Evolutionary conservation across 768 basidiomycete genomes (phyloP), one percentile per base, ranked within the genome.

Genomic region (Crassisporium funariophilum): DNA sequence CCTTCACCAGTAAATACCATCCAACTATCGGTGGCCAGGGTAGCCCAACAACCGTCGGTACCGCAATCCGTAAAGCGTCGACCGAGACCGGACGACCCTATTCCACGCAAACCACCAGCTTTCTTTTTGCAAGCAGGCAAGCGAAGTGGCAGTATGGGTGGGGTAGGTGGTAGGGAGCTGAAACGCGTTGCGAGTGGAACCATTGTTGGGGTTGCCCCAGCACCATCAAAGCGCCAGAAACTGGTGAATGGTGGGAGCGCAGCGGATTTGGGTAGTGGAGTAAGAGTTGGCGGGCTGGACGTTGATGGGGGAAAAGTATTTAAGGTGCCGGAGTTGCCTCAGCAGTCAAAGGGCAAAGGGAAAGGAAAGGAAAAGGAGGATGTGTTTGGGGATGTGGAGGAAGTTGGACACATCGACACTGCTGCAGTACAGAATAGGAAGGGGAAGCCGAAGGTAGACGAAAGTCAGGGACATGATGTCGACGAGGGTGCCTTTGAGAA

Each of bases 71-170:
- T 62, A 24, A 57, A 47, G 24, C 65, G 62, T 42, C 41, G 64
- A 12, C 62, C 73, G 8, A 57, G 88, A 25, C 88, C 88, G 0
- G 88, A 91, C 50, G 88, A 91, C 50, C 88, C 87, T 0, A 88
- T 83, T 4, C 88, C 88, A 6, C 84, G 88, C 13, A 72, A 75
- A 21, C 86, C 87, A 0, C 84, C 86, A 5, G 45, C 71, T 35
- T 52, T 68, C 36, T 70, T 75, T 35, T 55, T 58, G 16, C 61
- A 62, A 46, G 54, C 53, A 34, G 43, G 53, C 31, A 61, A 60
- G 43, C 43, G 53, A 41, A 44, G 51, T 42, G 59, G 51, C 1
- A 59, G 53, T 35, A 10, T 55, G 3, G 50, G 56, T 19, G 44
- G 25, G 16, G 50, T 47, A 50, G 53, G 38, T 4, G 55, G 47